Evolutionary conservation across 2,329 filamentous ascomycete species (phyloP).

Genomic region (Trichoderma sp.): DNA sequence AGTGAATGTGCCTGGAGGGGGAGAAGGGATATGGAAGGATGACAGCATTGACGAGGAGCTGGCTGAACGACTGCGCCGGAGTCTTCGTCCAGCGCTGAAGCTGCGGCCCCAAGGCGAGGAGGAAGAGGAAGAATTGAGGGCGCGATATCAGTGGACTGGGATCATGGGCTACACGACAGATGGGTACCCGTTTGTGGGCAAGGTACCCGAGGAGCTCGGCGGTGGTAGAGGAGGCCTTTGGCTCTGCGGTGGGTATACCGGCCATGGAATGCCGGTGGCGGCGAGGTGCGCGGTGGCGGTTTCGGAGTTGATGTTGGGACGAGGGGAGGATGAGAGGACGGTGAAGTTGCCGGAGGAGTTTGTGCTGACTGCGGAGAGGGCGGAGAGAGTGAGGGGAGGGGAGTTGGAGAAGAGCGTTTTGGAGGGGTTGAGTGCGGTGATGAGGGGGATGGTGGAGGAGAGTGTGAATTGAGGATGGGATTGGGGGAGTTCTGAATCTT

Average conservation of each 20-base stretch:
- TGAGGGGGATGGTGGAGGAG: neutral
- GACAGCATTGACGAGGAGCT: conserved; percentile 59
- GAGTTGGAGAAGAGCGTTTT: conserved; percentile 31
- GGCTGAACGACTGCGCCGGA: conserved; percentile 57
- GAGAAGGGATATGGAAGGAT: conserved; percentile 63
- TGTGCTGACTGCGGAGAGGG: conserved; percentile 42
- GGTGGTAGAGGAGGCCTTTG: conserved; percentile 57
- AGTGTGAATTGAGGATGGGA: neutral
- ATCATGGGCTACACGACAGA: conserved; percentile 79
- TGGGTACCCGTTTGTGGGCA: conserved; percentile 70
- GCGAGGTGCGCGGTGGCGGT: conserved; percentile 67
- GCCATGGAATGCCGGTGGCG: conserved; percentile 77
- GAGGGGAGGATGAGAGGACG: conserved; percentile 37
- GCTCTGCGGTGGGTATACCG: conserved; percentile 69
- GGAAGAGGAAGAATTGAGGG: conserved; percentile 51
- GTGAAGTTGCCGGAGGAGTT: conserved; percentile 52
- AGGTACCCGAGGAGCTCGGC: conserved; percentile 57
- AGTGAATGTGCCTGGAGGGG: conserved; percentile 51
- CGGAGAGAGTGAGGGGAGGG: conserved; percentile 32
- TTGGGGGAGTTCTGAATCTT: neutral
- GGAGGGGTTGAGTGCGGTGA: conserved; percentile 8
- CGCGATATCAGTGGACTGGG: conserved; percentile 73
- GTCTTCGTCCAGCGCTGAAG: conserved; percentile 49
- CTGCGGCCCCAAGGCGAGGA: conserved; percentile 41
- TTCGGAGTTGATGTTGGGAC: conserved; percentile 60